These are phyloP conservation scores for Phytophthora pseudosyringae DNA, from an alignment of 352 stramenopile genomes.

Conservation along the genomic window DNA sequence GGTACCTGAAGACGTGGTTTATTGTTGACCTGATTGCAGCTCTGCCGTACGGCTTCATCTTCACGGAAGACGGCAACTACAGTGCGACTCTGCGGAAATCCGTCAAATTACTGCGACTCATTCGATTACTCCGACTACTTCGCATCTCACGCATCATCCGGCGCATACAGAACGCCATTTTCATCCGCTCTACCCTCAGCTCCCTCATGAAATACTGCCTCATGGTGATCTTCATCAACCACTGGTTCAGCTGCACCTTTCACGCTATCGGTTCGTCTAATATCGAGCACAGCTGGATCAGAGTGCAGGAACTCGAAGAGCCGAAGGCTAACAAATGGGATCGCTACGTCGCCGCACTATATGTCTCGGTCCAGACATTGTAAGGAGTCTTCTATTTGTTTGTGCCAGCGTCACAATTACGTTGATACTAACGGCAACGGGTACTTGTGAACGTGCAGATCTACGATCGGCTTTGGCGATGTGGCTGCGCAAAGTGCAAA, in stretches of 20 bases:
- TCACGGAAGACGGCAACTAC: constrained; percentile 30
- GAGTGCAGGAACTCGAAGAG: constrained; percentile 40
- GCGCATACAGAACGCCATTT: constrained; percentile 69
- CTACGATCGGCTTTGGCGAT: constrained; percentile 68
- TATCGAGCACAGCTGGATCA: constrained; percentile 53
- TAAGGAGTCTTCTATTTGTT: constrained; percentile 30
- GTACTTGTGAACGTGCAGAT: constrained; percentile 25
- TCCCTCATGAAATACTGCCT: constrained; percentile 73
- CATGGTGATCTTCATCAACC: constrained; percentile 71
- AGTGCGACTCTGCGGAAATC: constrained; percentile 45
- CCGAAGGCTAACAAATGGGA: constrained; percentile 49
- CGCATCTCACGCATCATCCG: constrained; percentile 71
- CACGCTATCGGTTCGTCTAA: constrained; percentile 48
- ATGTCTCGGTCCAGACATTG: constrained; percentile 78
- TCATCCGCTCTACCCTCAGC: constrained; percentile 77
- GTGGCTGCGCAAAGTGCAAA: constrained; percentile 50
- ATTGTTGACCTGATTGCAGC: constrained; percentile 53
- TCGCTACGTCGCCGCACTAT: constrained; percentile 71
- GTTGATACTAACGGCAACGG: neutral
- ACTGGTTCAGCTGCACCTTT: constrained; percentile 81
- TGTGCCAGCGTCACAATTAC: neutral
- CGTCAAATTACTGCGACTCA: constrained; percentile 65
- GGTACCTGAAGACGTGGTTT: constrained; percentile 63
- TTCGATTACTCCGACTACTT: constrained; percentile 70
- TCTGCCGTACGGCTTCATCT: constrained; percentile 56